Evolutionary conservation across 176 grass and related monocot genomes (phyloP), one percentile per base, ranked within the genome.

Genomic region (Leersia perrieri): DNA sequence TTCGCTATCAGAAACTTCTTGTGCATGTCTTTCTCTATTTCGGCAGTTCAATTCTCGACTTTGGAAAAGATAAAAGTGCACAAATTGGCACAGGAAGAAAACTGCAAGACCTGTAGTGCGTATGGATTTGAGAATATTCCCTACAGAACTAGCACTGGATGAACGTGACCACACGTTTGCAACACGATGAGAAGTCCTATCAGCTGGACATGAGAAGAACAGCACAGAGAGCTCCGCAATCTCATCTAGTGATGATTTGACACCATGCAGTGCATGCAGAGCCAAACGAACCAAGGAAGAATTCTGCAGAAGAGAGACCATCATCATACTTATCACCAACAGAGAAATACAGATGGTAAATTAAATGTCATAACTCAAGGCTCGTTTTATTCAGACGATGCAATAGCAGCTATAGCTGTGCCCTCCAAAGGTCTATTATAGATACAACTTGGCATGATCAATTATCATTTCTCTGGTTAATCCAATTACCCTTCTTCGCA

Each of bases 41-140:
- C 61, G 40, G 51, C 32, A 26, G 31, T 84, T 73, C 29, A 29
- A 18, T 71, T 91, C 69, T 89, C 30, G 72, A 57, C 29, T 84
- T 85, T 83, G 83, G 73, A 88, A 77, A 79, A 93, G 88, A 80
- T 89, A 90, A 79, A 88, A 98, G 42, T 91, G 80, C 62, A 95
- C 77, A 81, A 98, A 98, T 68, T 95, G 87, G 60, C 87, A 74
- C 75, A 98, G 84, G 75, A 95, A 98, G 77, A 81, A 95, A 44
- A 98, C 88, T 60, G 89, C 80, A 63, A 95, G 75, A 68, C 92
- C 96, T 35, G 90, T 82, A 5, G 49, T 77, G 61, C 77, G 53
- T 72, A 89, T 86, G 32, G 88, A 93, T 89, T 68, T 95, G 79
- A 98, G 90, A 79, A 98, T 87, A 63, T 93, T 85, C 39, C 90